Evolutionary conservation across 768 basidiomycete species (phyloP).

Genomic region (Leccinum obscurum): DNA sequence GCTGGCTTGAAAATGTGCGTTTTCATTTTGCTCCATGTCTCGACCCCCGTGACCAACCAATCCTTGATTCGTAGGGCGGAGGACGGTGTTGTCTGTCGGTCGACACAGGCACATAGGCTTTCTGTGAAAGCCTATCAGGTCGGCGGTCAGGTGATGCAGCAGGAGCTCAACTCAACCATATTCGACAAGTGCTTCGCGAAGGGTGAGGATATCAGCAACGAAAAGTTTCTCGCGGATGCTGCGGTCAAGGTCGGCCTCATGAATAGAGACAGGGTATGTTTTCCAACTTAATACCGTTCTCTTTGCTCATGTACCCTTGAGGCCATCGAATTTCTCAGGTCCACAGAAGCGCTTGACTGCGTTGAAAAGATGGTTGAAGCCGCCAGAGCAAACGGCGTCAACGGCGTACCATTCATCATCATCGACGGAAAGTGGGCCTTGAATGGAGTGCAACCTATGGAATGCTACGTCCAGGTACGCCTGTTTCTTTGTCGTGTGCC

Average conservation of each 20-base stretch:
- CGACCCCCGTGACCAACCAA: not conserved
- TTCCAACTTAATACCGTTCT: not conserved
- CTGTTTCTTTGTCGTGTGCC: not conserved
- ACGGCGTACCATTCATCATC: slow-evolving; percentile 54
- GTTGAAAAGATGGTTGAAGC: slow-evolving; percentile 41
- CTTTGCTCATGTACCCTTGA: slow-evolving; percentile 14
- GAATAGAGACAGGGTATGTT: slow-evolving; percentile 37
- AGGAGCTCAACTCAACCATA: slow-evolving; percentile 35
- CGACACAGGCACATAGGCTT: slow-evolving; percentile 45
- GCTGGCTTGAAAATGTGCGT: slow-evolving; percentile 30
- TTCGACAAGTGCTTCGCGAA: slow-evolving; percentile 43
- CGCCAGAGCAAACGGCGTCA: slow-evolving; percentile 45
- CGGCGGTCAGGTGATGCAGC: slow-evolving; percentile 42
- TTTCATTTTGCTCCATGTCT: not conserved
- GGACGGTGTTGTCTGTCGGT: slow-evolving; percentile 40
- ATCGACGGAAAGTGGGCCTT: slow-evolving; percentile 46
- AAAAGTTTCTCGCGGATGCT: slow-evolving; percentile 35
- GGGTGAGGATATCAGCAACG: slow-evolving; percentile 40
- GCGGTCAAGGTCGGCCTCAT: slow-evolving; percentile 44
- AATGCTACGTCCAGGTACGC: slow-evolving; percentile 40
- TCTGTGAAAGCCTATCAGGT: slow-evolving; percentile 43
- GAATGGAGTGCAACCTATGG: slow-evolving; percentile 44
- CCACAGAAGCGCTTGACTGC: slow-evolving; percentile 40
- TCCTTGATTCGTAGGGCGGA: slow-evolving; percentile 29
- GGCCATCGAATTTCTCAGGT: slow-evolving; percentile 43